Conservation (phyloP, 1,284 basidiomycete species). For the Phylloboletellus chloephorus region DNA sequence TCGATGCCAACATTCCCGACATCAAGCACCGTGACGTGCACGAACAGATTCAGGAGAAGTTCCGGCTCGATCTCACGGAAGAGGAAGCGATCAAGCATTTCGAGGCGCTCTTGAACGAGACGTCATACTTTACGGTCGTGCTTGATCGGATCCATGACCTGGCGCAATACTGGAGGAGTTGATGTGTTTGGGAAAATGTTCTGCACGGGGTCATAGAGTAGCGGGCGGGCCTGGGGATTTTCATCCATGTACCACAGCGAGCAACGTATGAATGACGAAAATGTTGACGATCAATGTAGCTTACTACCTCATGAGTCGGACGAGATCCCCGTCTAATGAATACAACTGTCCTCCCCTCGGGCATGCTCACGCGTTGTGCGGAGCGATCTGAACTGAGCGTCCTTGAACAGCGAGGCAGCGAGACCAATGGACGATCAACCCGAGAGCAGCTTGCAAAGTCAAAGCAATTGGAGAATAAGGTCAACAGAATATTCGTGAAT, state of each 20-base stretch:
- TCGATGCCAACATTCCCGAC: constrained; percentile 96
- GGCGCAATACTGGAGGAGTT: constrained; percentile 80
- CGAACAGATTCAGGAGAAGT: constrained; percentile 93
- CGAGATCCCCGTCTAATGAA: no score
- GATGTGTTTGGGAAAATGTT: constrained; percentile 6
- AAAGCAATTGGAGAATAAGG: no score
- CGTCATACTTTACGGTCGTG: constrained; percentile 89
- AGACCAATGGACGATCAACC: neutral
- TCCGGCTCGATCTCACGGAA: constrained; percentile 88
- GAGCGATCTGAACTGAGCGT: neutral
- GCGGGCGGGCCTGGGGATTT: neutral
- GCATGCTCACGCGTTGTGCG: no score
- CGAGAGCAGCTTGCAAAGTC: no score
- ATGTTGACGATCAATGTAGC: no score
- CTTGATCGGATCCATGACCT: constrained; percentile 88
- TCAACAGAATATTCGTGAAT: no score
- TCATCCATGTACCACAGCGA: neutral
- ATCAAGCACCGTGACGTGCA: constrained; percentile 89
- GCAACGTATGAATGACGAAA: neutral
- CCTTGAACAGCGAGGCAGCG: neutral
- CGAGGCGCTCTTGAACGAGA: constrained; percentile 90
- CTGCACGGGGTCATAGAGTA: neutral
- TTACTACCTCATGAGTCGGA: no score
- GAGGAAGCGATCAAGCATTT: constrained; percentile 98
- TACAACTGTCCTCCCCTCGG: no score